phyloP scores from a whole-genome alignment of 2,329 filamentous ascomycete genomes.

The Venturia pyrina region DNA sequence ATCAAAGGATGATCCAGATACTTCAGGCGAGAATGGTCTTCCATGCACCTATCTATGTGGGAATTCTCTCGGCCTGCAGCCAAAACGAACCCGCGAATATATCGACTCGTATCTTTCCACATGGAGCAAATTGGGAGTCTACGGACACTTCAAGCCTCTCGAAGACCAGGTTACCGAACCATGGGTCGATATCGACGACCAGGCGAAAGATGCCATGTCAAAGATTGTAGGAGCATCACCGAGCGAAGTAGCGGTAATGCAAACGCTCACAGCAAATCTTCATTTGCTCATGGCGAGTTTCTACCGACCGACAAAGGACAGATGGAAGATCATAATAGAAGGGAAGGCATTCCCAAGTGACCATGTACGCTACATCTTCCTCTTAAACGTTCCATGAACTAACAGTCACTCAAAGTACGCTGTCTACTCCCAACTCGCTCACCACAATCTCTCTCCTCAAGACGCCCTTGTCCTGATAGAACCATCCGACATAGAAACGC shows the following conservation, averaged over 20 bases:
- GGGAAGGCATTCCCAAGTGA: slow-evolving; percentile 86
- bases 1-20: slow-evolving; percentile 19
- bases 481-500: slow-evolving; percentile 40
- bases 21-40: slow-evolving; percentile 23
- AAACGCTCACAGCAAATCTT: slow-evolving; percentile 71
- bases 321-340: slow-evolving; percentile 77
- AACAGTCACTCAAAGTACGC: slow-evolving; percentile 49
- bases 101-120: slow-evolving; percentile 66
- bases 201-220: slow-evolving; percentile 53
- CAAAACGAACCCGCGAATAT: slow-evolving; percentile 54
- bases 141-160: slow-evolving; percentile 67
- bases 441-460: slow-evolving; percentile 56
- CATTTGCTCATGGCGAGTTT: slow-evolving; percentile 79
- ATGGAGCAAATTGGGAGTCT: slow-evolving; percentile 77
- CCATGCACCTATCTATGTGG: slow-evolving; percentile 73
- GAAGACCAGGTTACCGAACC: slow-evolving; percentile 56
- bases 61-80: slow-evolving; percentile 81
- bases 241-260: slow-evolving; percentile 77
- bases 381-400: background rate
- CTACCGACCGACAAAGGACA: slow-evolving; percentile 56
- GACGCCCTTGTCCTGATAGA: slow-evolving; percentile 66
- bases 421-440: slow-evolving; percentile 67
- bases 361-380: slow-evolving; percentile 44
- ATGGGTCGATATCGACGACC: slow-evolving; percentile 67
- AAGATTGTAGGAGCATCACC: slow-evolving; percentile 64